Evolutionary conservation across 2,329 filamentous ascomycete species (phyloP).

Genomic region (Drechslerella stenobrocha): DNA sequence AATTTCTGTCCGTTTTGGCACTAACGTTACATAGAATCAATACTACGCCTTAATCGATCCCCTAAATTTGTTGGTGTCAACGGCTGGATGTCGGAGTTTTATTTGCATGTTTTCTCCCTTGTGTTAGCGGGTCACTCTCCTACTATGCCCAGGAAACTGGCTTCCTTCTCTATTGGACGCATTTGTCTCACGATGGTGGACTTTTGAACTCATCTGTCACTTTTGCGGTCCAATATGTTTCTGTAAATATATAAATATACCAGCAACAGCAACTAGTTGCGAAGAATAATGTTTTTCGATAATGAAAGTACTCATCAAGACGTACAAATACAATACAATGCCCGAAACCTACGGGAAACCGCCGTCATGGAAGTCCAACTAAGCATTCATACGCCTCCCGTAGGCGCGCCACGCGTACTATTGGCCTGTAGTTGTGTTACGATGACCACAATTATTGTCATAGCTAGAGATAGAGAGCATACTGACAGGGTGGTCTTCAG

Average conservation of each 20-base stretch:
- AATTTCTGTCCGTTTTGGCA: neutral
- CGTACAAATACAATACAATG: no score
- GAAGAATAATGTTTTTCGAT: slow-evolving; percentile 9
- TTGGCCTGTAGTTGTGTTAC: slow-evolving; percentile 4
- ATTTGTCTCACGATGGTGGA: neutral
- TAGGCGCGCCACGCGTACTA: no score
- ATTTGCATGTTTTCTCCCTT: neutral
- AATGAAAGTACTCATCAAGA: slow-evolving; percentile 13
- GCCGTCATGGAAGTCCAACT: no score
- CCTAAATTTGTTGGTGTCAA: neutral
- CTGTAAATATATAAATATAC: slow-evolving; percentile 19
- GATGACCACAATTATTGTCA: slow-evolving; percentile 29
- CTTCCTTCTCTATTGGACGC: no score
- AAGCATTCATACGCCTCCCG: no score
- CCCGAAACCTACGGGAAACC: no score
- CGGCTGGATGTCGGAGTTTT: slow-evolving; percentile 6
- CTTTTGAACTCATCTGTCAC: no score
- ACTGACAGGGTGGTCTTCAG: slow-evolving; percentile 28
- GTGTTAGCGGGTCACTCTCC: neutral
- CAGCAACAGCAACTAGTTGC: neutral
- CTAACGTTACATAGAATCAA: neutral
- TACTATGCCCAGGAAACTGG: neutral
- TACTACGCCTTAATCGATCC: neutral
- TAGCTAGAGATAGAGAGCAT: slow-evolving; percentile 33
- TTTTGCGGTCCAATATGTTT: no score